Evolutionary conservation across 73 alveolate genomes (phyloP).

Genomic region (Paramecium caudatum): DNA sequence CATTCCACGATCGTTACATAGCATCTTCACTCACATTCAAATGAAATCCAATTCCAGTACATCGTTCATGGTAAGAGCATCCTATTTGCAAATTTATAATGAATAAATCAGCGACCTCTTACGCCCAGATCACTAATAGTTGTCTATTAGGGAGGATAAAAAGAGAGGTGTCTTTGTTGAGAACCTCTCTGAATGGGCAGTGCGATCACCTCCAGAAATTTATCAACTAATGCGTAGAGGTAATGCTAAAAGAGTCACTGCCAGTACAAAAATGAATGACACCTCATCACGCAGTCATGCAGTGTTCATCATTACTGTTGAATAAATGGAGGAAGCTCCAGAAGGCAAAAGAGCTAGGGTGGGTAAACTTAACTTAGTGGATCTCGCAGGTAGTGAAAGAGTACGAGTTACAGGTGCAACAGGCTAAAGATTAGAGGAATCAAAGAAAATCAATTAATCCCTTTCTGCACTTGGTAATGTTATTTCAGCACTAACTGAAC

Average conservation of each 20-base stretch:
- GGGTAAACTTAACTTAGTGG: conserved; percentile 89
- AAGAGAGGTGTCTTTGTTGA: conserved; percentile 98
- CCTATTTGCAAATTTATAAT: conserved; percentile 90
- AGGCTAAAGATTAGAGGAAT: conserved; percentile 87
- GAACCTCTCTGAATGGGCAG: conserved; percentile 97
- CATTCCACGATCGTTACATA: conserved; percentile 85
- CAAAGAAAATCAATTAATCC: conserved; percentile 88
- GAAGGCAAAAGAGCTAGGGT: conserved; percentile 77
- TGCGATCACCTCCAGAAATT: conserved; percentile 92
- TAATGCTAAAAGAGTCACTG: conserved; percentile 89
- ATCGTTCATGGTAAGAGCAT: conserved; percentile 89
- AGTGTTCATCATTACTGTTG: conserved; percentile 95
- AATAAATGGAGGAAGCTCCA: conserved; percentile 80
- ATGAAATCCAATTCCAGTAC: conserved; percentile 75
- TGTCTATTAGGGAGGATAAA: conserved; percentile 95
- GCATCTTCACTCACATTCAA: conserved; percentile 83
- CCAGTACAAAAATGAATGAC: conserved; percentile 96
- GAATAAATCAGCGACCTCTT: conserved; percentile 87
- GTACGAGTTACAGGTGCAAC: conserved; percentile 87
- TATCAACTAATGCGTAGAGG: conserved; percentile 93
- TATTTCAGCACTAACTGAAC: conserved; percentile 85
- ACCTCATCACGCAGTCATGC: conserved; percentile 97
- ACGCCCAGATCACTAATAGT: conserved; percentile 71
- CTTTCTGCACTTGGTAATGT: conserved; percentile 92
- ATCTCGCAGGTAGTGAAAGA: conserved; percentile 94